Percentiles rank a stretch among this genome's conserved stretches.
Evolutionary conservation across 495 filamentous ascomycete species (phyloP).

Genomic region (Penicillium daleae): DNA sequence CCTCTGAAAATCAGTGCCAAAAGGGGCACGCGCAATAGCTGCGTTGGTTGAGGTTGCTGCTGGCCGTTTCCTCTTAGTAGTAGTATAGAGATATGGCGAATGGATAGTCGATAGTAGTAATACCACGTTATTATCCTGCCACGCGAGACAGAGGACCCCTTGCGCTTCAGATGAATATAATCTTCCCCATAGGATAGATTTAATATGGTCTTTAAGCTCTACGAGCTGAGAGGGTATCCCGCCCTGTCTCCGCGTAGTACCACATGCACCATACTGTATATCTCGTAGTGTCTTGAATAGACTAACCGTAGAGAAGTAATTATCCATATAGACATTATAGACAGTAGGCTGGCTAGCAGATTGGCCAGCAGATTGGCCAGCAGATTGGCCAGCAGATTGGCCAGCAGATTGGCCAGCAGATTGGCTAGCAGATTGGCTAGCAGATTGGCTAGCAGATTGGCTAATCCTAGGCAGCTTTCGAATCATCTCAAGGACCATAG

Average conservation of each 20-base stretch:
- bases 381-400: too few relatives aligned
- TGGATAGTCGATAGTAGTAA: background rate
- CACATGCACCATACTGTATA: background rate
- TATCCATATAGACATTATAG: background rate
- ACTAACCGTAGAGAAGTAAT: background rate
- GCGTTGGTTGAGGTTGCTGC: background rate
- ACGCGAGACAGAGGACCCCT: background rate
- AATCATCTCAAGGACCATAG: background rate
- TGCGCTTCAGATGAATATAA: background rate
- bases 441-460: too few relatives aligned
- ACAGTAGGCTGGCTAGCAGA: background rate
- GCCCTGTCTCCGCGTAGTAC: background rate
- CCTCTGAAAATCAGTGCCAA: background rate
- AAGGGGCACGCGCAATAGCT: background rate
- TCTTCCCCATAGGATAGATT: background rate
- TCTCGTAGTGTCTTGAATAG: background rate
- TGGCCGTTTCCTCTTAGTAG: constrained; percentile 3
- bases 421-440: too few relatives aligned
- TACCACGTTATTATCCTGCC: constrained; percentile 2
- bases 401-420: too few relatives aligned
- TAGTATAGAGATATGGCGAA: background rate
- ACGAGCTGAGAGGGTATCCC: background rate
- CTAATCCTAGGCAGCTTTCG: background rate
- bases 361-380: too few relatives aligned
- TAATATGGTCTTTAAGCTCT: background rate